phyloP scores from a whole-genome alignment of 2,329 filamentous ascomycete species.

The Neoascochyta sp. region DNA sequence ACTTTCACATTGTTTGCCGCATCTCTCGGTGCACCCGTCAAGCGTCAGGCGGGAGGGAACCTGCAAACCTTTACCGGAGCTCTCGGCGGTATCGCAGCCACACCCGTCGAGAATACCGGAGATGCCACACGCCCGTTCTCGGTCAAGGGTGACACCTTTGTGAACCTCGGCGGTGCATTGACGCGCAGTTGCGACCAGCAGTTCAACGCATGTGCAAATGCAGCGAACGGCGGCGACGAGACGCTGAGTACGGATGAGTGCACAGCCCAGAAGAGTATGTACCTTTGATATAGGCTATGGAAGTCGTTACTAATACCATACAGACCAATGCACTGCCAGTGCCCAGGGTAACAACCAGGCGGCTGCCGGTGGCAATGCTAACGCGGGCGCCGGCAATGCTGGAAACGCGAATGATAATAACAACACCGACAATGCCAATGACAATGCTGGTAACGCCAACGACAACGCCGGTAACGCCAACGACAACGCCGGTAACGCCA shows the following conservation, averaged over 20 bases:
- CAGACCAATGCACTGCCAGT: conserved; percentile 17
- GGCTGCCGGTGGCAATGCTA: background rate
- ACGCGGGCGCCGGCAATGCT: background rate
- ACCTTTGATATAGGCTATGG: background rate
- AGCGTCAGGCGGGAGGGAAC: conserved; percentile 15
- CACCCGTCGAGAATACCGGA: conserved; percentile 50
- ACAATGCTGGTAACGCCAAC: background rate
- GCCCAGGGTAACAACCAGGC: conserved; percentile 3
- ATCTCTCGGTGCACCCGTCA: conserved; percentile 1
- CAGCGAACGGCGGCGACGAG: conserved; percentile 50
- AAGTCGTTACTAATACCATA: background rate
- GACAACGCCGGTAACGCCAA: background rate
- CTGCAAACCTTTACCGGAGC: conserved; percentile 43
- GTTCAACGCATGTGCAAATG: conserved; percentile 58
- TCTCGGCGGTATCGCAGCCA: conserved; percentile 53
- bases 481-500: background rate
- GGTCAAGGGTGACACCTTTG: conserved; percentile 46
- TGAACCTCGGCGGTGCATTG: conserved; percentile 53
- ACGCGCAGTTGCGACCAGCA: conserved; percentile 62
- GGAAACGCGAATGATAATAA: background rate
- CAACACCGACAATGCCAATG: too few relatives aligned
- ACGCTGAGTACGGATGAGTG: conserved; percentile 51
- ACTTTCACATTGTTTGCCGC: conserved; percentile 2
- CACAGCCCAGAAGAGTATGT: conserved; percentile 50
- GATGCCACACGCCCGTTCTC: conserved; percentile 44